A percentile compares a stretch with the other conserved stretches of the same genome.
phyloP scores from a whole-genome alignment of 2,329 filamentous ascomycete species.

The Fusarium veterinarium region DNA sequence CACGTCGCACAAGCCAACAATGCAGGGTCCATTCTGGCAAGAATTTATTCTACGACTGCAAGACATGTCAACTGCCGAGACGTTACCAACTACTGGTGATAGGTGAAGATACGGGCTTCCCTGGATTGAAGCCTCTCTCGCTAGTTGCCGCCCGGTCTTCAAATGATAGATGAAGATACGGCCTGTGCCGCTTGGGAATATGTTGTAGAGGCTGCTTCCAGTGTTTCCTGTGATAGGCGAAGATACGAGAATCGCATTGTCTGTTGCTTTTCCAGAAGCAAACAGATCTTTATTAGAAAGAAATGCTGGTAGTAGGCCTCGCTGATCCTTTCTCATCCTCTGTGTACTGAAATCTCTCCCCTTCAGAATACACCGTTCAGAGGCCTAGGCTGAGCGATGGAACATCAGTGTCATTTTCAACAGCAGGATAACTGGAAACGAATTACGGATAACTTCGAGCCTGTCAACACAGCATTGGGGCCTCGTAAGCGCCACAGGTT shows the following conservation, averaged over 20 bases:
- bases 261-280: not conserved
- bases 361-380: not conserved
- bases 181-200: not conserved
- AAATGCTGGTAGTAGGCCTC: rapidly evolving
- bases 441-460: too few species aligned
- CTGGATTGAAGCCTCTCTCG: too few species aligned
- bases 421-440: not conserved
- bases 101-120: not conserved
- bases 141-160: too few species aligned
- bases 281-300: not conserved
- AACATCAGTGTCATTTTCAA: not conserved
- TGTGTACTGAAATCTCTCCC: not conserved
- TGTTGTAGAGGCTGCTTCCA: not conserved
- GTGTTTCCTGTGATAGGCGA: not conserved
- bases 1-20: not conserved
- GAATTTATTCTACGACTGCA: not conserved
- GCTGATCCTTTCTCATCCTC: too few species aligned
- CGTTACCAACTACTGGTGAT: not conserved
- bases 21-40: not conserved
- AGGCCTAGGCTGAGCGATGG: not conserved
- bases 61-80: not conserved
- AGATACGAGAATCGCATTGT: not conserved
- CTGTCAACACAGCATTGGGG: too few species aligned
- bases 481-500: too few species aligned
- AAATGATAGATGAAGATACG: not conserved